A percentile compares a stretch with the other conserved stretches of the same genome.
Conservation (phyloP, 805 yeast genomes). For the Sungouiozyma intestinalis region DNA sequence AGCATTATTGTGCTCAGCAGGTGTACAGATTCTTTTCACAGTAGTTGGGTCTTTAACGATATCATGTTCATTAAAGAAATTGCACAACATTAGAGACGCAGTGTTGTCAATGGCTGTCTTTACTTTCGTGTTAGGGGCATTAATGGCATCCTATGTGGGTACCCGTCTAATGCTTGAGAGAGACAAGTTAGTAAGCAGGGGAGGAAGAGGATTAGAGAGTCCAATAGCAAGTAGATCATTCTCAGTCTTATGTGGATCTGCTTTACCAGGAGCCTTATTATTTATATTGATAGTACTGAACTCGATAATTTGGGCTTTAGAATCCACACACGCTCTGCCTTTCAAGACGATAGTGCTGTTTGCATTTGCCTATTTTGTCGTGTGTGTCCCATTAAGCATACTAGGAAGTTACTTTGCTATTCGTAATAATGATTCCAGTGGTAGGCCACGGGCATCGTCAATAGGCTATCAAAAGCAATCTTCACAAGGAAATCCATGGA, state of each 20-base stretch:
- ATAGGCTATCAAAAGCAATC: background rate
- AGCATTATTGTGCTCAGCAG: slow-evolving; percentile 56
- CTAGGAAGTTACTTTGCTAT: slow-evolving; percentile 45
- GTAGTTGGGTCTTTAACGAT: slow-evolving; percentile 49
- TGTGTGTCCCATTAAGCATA: slow-evolving; percentile 68
- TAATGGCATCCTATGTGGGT: slow-evolving; percentile 65
- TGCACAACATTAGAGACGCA: slow-evolving; percentile 60
- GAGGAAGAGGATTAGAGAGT: slow-evolving; percentile 1
- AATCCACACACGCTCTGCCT: slow-evolving; percentile 68
- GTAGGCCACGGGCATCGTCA: background rate
- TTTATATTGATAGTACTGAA: slow-evolving; percentile 46
- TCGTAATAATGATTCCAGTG: background rate
- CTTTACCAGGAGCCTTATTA: slow-evolving; percentile 39
- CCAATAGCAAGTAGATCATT: slow-evolving; percentile 6
- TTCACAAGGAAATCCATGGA: background rate
- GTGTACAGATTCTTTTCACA: slow-evolving; percentile 62
- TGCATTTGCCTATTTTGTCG: slow-evolving; percentile 45
- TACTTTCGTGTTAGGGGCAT: slow-evolving; percentile 59
- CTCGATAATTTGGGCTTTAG: slow-evolving; percentile 63
- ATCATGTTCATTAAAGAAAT: slow-evolving; percentile 47
- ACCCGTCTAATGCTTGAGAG: slow-evolving; percentile 33
- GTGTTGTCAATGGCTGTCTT: slow-evolving; percentile 49
- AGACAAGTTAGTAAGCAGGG: slow-evolving; percentile 3
- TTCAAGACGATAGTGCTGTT: slow-evolving; percentile 61
- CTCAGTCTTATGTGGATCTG: slow-evolving; percentile 39